Percentiles rank a stretch among this genome's conserved stretches.
Evolutionary conservation across 257 asterid genomes (phyloP).

Genomic region (Salvia miltiorrhiza): DNA sequence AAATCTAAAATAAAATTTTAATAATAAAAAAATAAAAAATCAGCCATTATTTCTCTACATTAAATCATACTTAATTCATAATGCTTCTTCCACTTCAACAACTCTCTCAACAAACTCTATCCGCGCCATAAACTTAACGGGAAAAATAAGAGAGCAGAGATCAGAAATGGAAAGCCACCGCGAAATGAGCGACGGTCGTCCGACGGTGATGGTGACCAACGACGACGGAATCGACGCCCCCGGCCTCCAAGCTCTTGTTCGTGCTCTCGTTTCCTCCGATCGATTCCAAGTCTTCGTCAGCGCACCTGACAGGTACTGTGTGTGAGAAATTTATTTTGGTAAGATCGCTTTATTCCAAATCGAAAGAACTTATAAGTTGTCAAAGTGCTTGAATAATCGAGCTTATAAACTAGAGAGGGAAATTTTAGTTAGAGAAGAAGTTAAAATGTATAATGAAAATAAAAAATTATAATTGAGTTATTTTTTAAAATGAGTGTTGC

Average conservation of each 20-base stretch:
- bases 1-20: too few species aligned
- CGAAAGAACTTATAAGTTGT: too few species aligned
- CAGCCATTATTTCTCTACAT: too few species aligned
- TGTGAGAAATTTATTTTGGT: background rate
- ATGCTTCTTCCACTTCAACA: too few species aligned
- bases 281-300: conserved; percentile 78
- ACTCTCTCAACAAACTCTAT: background rate
- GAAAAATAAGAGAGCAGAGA: background rate
- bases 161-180: background rate
- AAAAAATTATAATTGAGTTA: too few species aligned
- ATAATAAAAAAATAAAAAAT: too few species aligned
- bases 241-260: conserved; percentile 70
- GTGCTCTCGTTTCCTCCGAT: conserved; percentile 59
- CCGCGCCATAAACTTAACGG: background rate
- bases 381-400: too few species aligned
- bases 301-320: conserved; percentile 81
- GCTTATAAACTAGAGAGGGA: too few species aligned
- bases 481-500: too few species aligned
- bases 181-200: conserved; percentile 30
- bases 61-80: too few species aligned
- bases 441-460: too few species aligned
- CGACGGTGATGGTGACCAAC: conserved; percentile 83
- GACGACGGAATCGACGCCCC: conserved; percentile 95
- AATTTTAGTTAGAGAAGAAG: too few species aligned
- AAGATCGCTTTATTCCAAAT: background rate